Evolutionary conservation across 78 protist genomes (phyloP).

Genomic region (Fonticula alba): DNA sequence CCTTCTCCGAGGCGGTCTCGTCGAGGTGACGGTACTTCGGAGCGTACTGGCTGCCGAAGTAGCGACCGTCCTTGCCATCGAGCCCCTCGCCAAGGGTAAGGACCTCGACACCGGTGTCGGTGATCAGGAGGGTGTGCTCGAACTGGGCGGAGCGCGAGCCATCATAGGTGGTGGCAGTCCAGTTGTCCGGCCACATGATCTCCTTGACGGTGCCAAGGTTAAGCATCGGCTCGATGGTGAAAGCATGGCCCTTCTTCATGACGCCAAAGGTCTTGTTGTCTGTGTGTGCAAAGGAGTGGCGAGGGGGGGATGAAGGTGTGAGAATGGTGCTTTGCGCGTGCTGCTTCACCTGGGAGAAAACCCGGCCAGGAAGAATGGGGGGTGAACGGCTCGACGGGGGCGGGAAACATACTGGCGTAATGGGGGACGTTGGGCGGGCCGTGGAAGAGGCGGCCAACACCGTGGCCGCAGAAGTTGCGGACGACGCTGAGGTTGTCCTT

Average conservation of each 20-base stretch:
- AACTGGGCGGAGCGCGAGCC: slow-evolving; percentile 90
- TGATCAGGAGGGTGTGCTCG: slow-evolving; percentile 85
- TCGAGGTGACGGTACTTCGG: too few species aligned
- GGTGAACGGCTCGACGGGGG: too few species aligned
- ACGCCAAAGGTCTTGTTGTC: slow-evolving; percentile 52
- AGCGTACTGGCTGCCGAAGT: too few species aligned
- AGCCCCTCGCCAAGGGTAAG: too few species aligned
- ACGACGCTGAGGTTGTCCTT: slow-evolving; percentile 34
- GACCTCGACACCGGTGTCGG: slow-evolving; percentile 58
- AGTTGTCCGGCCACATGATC: slow-evolving; percentile 72
- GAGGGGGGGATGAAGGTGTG: too few species aligned
- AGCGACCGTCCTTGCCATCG: too few species aligned
- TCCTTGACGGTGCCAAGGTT: slow-evolving; percentile 35
- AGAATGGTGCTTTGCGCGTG: too few species aligned
- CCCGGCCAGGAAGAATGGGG: too few species aligned
- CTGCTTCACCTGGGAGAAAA: too few species aligned
- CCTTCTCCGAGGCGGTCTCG: too few species aligned
- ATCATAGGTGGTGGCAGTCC: slow-evolving; percentile 81
- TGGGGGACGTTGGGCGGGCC: too few species aligned
- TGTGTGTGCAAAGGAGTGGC: background rate
- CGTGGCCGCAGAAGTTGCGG: slow-evolving; percentile 82
- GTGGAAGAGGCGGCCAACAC: slow-evolving; percentile 72
- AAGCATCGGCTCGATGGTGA: slow-evolving; percentile 97
- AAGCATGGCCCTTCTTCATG: slow-evolving; percentile 73
- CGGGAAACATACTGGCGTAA: too few species aligned